Percentiles rank a stretch among this genome's conserved stretches.
These are phyloP conservation scores for Venturiaceae sp. DNA, from an alignment of 2,329 filamentous ascomycete genomes.

Conservation along the genomic window DNA sequence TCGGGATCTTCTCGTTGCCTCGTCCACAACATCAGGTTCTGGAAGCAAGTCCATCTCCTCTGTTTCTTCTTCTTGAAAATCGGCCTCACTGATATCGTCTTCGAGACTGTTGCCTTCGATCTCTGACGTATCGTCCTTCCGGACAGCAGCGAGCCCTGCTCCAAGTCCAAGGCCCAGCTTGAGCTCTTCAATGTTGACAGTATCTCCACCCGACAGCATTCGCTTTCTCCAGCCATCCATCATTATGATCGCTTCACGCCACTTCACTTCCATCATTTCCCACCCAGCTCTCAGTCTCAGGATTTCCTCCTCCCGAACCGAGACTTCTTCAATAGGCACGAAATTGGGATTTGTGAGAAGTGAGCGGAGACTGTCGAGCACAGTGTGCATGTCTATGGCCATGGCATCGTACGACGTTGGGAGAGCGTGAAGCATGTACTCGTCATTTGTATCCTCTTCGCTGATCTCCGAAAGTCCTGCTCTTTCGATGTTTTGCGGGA, in stretches of 20 bases:
- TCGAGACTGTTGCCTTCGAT: not conserved
- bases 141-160: constrained; percentile 25
- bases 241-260: constrained; percentile 80
- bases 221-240: constrained; percentile 88
- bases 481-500: constrained; percentile 27
- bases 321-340: constrained; percentile 88
- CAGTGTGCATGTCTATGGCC: constrained; percentile 61
- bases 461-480: constrained; percentile 18
- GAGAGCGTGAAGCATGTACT: constrained; percentile 30
- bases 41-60: not conserved
- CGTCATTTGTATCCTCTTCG: constrained; percentile 20
- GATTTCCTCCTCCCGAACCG: constrained; percentile 88
- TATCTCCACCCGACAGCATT: constrained; percentile 61
- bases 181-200: constrained; percentile 51
- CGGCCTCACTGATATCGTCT: not conserved
- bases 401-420: constrained; percentile 60
- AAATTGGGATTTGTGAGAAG: constrained; percentile 94
- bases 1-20: constrained; percentile 18
- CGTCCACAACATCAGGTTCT: constrained; percentile 2
- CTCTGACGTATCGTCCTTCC: not conserved
- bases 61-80: not conserved
- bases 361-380: constrained; percentile 71
- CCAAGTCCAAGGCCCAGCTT: constrained; percentile 55
- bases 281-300: constrained; percentile 71
- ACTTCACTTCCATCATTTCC: constrained; percentile 86